phyloP scores from a whole-genome alignment of 257 asterid genomes.

The Solanum peruvianum region DNA sequence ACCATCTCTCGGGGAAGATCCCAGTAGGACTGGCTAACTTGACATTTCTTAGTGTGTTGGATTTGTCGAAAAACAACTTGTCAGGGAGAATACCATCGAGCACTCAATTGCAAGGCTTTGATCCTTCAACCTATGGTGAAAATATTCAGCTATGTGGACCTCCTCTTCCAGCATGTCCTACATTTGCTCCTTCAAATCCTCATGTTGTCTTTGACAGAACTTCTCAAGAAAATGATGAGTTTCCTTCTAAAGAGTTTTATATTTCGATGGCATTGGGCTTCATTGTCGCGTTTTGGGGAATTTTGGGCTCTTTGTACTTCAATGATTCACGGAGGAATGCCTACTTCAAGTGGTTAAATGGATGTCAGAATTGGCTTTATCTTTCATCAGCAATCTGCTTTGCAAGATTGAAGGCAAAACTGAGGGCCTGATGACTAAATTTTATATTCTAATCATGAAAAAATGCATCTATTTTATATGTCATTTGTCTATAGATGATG shows the following conservation, averaged over 20 bases:
- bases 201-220: background rate
- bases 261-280: constrained; percentile 10
- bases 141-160: constrained; percentile 14
- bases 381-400: background rate
- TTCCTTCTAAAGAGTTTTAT: background rate
- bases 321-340: constrained; percentile 11
- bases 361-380: background rate
- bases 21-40: background rate
- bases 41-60: constrained; percentile 5
- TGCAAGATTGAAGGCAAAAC: background rate
- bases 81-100: constrained; percentile 18
- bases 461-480: background rate
- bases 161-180: constrained; percentile 5
- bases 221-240: background rate
- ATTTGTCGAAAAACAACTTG: constrained; percentile 20
- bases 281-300: constrained; percentile 22
- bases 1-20: background rate
- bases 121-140: constrained; percentile 11
- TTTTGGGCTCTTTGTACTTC: constrained; percentile 2
- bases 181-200: background rate
- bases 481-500: background rate
- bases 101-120: constrained; percentile 23
- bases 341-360: background rate
- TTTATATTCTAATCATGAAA: background rate
- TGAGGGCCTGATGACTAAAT: background rate